phyloP scores from a whole-genome alignment of 495 filamentous ascomycete species.

The Penicilliopsis zonata region DNA sequence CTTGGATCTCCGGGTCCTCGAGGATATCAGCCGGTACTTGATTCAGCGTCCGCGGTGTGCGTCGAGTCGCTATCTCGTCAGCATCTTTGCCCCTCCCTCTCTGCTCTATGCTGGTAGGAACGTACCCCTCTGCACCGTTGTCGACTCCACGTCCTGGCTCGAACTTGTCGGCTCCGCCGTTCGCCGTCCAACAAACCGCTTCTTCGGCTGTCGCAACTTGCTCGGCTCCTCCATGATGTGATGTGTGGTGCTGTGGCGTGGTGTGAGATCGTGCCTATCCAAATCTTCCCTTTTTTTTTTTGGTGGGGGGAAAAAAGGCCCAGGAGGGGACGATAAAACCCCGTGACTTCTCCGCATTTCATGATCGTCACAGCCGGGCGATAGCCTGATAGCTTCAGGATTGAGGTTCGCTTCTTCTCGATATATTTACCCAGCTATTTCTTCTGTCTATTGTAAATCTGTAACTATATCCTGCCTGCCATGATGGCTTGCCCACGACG shows the following conservation, averaged over 20 bases:
- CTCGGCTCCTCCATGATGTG: constrained; percentile 3
- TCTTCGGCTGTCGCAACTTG: constrained; percentile 47
- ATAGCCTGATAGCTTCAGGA: too few relatives aligned
- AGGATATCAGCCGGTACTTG: constrained; percentile 82
- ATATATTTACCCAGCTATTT: neutral
- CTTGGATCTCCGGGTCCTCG: constrained; percentile 77
- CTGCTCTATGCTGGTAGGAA: neutral
- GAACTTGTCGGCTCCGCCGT: constrained; percentile 36
- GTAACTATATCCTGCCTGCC: too few relatives aligned
- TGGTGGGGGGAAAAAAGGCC: too few relatives aligned
- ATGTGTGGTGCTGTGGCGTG: too few relatives aligned
- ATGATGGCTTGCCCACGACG: constrained; percentile 13
- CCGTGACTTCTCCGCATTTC: too few relatives aligned
- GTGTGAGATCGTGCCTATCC: too few relatives aligned
- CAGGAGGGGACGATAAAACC: too few relatives aligned
- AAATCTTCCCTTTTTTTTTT: too few relatives aligned
- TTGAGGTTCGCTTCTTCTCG: neutral
- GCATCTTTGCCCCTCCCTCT: neutral
- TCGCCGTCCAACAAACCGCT: constrained; percentile 66
- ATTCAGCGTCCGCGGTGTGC: constrained; percentile 67
- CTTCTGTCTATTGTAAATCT: too few relatives aligned
- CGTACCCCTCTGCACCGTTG: constrained; percentile 34
- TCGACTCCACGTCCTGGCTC: constrained; percentile 51
- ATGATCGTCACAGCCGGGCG: too few relatives aligned
- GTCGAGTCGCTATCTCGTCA: constrained; percentile 39